Base-by-base conservation (phyloP, 2,329 filamentous ascomycete genomes). In the Didymellaceae sp. region DNA sequence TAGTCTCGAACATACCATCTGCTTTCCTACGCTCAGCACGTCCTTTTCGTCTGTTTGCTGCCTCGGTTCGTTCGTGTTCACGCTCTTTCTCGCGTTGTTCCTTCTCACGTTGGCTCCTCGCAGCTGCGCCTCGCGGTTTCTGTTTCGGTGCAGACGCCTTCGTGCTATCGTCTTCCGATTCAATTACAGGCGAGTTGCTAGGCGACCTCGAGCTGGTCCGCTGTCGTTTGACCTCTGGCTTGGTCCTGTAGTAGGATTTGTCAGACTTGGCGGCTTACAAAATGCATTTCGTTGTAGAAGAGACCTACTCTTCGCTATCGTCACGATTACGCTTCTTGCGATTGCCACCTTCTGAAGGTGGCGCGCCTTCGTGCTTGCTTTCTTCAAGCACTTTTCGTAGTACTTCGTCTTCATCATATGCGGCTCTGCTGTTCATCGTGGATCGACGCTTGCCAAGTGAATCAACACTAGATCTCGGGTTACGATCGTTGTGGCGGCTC, bases 371-470 rank as follows among this genome's bases (percentile, higher is more conserved):
- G 67, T 90, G 87, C 75, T 92, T 97, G 78, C 94, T 99, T 55
- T 95, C 92, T 73, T 97, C 93, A 62, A 99, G 91, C 22, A 93
- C 94, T 60, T 89, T 85, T 45, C 91, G 85, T 30, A 99, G 74
- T 65, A 92, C 87, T 71, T 95, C 91, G 63, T 96, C 92, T 74
- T 99, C 94, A 59, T 97, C 92, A 64, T 97, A 97, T 17, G 91
- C 93, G 32, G 93, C 92, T 55, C 93, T 86, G 71, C 94, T 99
- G 69, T 97, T 96, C 91, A 97, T 97, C 6, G 94, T 99, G 16
- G 91, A 96, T 21, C 94, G 85, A 52, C 94, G 85, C 72, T 97
- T 97, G 28, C 87, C 86, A 43, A 84, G 82, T 45, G 85, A 81
- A 33, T 80, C 78, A 32, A 80, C 81, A 59, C 78, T 83, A 39